Conservation (phyloP, 1,139 yeast species). For the Saccharomyces hybrid region DNA sequence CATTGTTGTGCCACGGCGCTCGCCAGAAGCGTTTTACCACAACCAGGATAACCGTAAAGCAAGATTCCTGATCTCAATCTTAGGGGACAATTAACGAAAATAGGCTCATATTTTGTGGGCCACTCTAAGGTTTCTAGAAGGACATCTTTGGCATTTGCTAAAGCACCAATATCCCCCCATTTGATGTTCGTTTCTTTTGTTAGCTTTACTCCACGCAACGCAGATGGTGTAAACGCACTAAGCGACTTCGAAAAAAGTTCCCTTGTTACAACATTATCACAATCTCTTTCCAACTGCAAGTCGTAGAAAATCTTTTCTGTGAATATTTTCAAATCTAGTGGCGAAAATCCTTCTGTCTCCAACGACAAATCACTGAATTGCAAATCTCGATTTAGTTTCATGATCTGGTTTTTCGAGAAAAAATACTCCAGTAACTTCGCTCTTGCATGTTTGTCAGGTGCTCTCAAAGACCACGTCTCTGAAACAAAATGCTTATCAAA, state of each 20-base stretch:
- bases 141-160: conserved; percentile 64
- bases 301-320: conserved; percentile 73
- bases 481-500: conserved; percentile 68
- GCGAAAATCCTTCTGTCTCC: conserved; percentile 85
- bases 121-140: conserved; percentile 86
- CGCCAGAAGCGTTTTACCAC: conserved; percentile 91
- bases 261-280: conserved; percentile 8
- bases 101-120: conserved; percentile 96
- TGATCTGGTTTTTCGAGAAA: conserved; percentile 33
- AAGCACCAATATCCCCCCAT: conserved; percentile 90
- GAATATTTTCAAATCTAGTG: conserved; percentile 68
- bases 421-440: conserved; percentile 44
- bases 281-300: conserved; percentile 13
- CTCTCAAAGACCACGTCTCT: conserved; percentile 48
- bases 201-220: conserved; percentile 77
- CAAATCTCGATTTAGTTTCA: conserved; percentile 33
- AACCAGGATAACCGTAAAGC: conserved; percentile 93
- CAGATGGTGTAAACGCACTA: conserved; percentile 67
- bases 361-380: conserved; percentile 63
- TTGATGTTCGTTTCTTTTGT: conserved; percentile 60
- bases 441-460: conserved; percentile 67
- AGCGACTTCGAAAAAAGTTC: conserved; percentile 49
- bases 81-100: conserved; percentile 80
- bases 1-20: conserved; percentile 93
- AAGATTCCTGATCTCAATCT: conserved; percentile 83